phyloP scores from a whole-genome alignment of 495 filamentous ascomycete species.

The Lepidopterella palustris region DNA sequence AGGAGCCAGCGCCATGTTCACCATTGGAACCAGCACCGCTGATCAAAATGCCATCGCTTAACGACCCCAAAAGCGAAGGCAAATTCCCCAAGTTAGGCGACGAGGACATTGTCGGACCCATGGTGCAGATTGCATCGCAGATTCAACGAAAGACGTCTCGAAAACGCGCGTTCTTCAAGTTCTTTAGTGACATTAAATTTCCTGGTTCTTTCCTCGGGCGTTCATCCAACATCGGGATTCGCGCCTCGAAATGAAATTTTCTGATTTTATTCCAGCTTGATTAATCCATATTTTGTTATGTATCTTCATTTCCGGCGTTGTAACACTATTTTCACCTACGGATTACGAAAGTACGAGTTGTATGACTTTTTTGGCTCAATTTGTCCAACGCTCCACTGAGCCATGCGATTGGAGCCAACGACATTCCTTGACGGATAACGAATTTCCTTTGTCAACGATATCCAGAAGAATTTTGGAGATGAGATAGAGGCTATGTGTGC shows the following conservation, averaged over 20 bases:
- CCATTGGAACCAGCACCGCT: conserved; percentile 45
- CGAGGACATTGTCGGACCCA: conserved; percentile 87
- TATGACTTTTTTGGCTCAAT: conserved; percentile 13
- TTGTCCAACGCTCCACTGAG: conserved; percentile 11
- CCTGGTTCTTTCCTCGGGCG: conserved; percentile 23
- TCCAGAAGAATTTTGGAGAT: not conserved
- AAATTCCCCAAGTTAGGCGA: conserved; percentile 87
- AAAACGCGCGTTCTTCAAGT: conserved; percentile 39
- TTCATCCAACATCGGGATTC: conserved; percentile 12
- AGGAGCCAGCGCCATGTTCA: conserved; percentile 31
- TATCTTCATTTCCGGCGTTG: conserved; percentile 13
- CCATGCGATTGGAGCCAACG: too few relatives aligned
- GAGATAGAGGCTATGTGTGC: not conserved
- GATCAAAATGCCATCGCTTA: conserved; percentile 55
- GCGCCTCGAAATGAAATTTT: not conserved
- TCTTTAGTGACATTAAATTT: conserved; percentile 35
- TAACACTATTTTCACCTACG: conserved; percentile 20
- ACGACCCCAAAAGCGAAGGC: conserved; percentile 57
- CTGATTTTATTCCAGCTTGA: too few relatives aligned
- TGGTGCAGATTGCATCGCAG: conserved; percentile 55
- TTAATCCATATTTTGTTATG: too few relatives aligned
- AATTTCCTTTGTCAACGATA: conserved; percentile 22
- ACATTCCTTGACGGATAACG: conserved; percentile 21
- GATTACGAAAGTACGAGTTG: conserved; percentile 27
- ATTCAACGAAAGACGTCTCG: conserved; percentile 29